Base-by-base conservation (phyloP, 2,329 filamentous ascomycete genomes). In the Akanthomyces dipterigenus region DNA sequence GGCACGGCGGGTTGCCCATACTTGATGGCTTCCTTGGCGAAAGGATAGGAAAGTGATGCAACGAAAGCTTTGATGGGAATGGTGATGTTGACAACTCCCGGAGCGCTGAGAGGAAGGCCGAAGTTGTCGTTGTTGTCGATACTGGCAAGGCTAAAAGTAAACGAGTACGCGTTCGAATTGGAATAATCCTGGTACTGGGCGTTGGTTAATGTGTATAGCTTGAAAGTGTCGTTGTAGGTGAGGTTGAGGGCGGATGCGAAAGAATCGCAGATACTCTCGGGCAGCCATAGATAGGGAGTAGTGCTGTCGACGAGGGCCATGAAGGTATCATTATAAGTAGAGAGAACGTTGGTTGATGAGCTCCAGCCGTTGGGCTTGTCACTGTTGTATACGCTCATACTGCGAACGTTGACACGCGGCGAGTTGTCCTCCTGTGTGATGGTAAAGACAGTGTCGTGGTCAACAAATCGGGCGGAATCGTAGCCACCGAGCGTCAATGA, bases 401-500 rank as follows among this genome's bases (percentile, higher is more conserved):
- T 82, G n/a, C 88, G 80, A 24, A 90, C 78, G 20, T 86, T 73
- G 63, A 86, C 80, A 54, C 82, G 77, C 38, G 85, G 83, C 55
- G 84, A 78, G 67, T 85, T 80, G 50, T 80, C 77, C 18, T 78
- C 75, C 48, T 84, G 75, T 42, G 79, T 76, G n/a, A 87, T 71
- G 51, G 75, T 79, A 70, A 91, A 91, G 1, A 77, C 77, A 14
- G 80, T 77, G 59, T 85, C 75, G 69, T 91, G 88, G 1, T 79
- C 74, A 36, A 83, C 75, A 62, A 89, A 85, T 48, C 87, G 81
- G 48, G 82, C 80, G 14, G 78, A 71, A 69, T 91, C 89, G 68
- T 87, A 90, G 31, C 89, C 88, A 24, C 89, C 89, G 11, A 92
- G 75, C 0, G 86, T 89, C 50, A 91, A 72, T 34, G 85, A 87